These are phyloP conservation scores for Anastatica hierochuntica DNA, from an alignment of 345 rosid species.

Conservation along the genomic window DNA sequence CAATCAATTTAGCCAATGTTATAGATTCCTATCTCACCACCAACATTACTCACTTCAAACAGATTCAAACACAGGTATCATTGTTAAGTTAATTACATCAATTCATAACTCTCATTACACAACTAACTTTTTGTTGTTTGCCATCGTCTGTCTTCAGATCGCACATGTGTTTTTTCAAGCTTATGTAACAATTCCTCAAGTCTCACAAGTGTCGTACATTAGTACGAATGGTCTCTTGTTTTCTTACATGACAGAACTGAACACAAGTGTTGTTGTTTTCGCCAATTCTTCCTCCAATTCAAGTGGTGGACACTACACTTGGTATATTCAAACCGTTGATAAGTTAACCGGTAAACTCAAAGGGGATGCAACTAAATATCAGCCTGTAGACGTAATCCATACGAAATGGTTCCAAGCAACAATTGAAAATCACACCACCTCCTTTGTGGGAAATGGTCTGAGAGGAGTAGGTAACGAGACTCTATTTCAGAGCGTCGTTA, in stretches of 20 bases:
- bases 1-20: constrained; percentile 14
- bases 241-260: neutral
- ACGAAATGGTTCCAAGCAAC: constrained; percentile 16
- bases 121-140: neutral
- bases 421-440: neutral
- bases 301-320: constrained; percentile 12
- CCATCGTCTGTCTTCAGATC: constrained; percentile 3
- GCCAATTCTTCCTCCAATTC: constrained; percentile 18
- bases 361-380: neutral
- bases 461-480: constrained; percentile 3
- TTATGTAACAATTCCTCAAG: constrained; percentile 17
- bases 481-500: constrained; percentile 6
- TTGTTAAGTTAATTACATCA: neutral
- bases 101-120: neutral
- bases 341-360: constrained; percentile 8
- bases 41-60: neutral
- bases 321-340: constrained; percentile 26
- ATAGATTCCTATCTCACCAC: constrained; percentile 12
- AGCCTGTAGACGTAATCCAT: constrained; percentile 1
- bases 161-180: constrained; percentile 20
- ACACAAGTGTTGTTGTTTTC: constrained; percentile 15
- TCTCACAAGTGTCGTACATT: constrained; percentile 19
- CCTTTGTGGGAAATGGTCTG: constrained; percentile 9
- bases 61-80: constrained; percentile 22
- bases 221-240: constrained; percentile 12